A percentile compares a stretch with the other conserved stretches of the same genome.
Evolutionary conservation across 805 yeast genomes (phyloP).

Genomic region (Wickerhamiella sorbophila): DNA sequence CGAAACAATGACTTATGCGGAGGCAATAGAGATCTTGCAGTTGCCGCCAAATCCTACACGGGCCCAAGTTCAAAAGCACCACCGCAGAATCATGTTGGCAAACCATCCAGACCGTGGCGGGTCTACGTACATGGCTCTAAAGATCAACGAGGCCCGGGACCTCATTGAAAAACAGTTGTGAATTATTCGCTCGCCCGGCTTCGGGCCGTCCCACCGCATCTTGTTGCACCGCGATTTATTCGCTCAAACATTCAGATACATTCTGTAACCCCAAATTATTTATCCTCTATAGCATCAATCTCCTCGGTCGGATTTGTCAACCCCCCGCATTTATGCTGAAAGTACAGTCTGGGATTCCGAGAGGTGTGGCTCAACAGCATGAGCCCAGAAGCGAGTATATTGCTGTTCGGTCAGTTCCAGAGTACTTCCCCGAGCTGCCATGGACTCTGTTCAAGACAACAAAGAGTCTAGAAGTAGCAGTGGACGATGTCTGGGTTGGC

Average conservation of each 20-base stretch:
- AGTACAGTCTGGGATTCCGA: slow-evolving; percentile 1
- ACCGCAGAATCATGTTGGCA: slow-evolving; percentile 69
- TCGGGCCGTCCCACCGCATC: no score
- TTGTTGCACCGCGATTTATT: no score
- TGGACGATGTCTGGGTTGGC: slow-evolving; percentile 1
- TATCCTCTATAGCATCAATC: no score
- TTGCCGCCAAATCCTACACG: slow-evolving; percentile 24
- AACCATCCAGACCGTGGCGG: slow-evolving; percentile 96
- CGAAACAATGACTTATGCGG: slow-evolving; percentile 34
- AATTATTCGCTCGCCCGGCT: no score
- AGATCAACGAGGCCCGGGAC: slow-evolving; percentile 65
- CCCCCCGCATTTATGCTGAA: background rate
- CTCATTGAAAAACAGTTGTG: background rate
- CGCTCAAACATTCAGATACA: no score
- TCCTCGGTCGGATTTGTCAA: slow-evolving; percentile 2
- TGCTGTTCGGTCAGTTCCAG: background rate
- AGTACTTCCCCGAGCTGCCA: slow-evolving; percentile 1
- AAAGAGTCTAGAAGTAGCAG: background rate
- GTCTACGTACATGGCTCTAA: slow-evolving; percentile 74
- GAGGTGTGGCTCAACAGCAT: background rate
- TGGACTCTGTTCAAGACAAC: slow-evolving; percentile 7
- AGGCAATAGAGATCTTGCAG: slow-evolving; percentile 39
- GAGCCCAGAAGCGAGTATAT: background rate
- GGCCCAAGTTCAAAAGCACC: slow-evolving; percentile 61
- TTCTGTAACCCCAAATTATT: no score